Conservation (phyloP, 1,284 basidiomycete genomes). For the Leccinum pachyderme region DNA sequence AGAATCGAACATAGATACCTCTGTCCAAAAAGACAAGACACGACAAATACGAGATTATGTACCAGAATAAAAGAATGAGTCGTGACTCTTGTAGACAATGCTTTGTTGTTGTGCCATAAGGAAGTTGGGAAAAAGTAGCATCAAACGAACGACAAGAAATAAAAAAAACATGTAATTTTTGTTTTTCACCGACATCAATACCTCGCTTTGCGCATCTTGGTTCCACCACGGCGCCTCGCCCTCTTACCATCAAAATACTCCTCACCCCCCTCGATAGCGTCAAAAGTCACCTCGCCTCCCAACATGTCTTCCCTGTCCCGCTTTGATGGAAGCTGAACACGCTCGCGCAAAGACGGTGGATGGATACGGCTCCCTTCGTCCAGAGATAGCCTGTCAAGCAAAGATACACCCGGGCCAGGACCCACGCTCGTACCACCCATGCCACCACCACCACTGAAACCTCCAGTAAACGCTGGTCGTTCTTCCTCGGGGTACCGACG, state of each 20-base stretch:
- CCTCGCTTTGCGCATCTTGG: conserved; percentile 22
- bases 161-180: not conserved
- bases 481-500: conserved; percentile 20
- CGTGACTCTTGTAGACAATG: conserved; percentile 3
- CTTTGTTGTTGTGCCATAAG: conserved; percentile 4
- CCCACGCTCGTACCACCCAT: not conserved
- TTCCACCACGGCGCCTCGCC: conserved; percentile 22
- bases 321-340: conserved; percentile 40
- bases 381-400: conserved; percentile 39
- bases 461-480: not conserved
- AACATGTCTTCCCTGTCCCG: conserved; percentile 40
- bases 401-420: conserved; percentile 28
- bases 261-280: conserved; percentile 20
- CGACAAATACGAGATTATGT: conserved; percentile 19
- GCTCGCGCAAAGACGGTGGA: conserved; percentile 38
- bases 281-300: conserved; percentile 13
- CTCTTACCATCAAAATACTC: conserved; percentile 25
- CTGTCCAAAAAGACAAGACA: conserved; percentile 1
- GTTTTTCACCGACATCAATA: conserved; percentile 4
- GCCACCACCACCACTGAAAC: not conserved
- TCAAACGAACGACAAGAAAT: not conserved
- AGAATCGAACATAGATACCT: not conserved
- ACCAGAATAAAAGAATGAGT: conserved; percentile 18
- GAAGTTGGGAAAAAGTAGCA: not conserved
- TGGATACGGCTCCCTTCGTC: conserved; percentile 18